Percentiles rank a stretch among this genome's conserved stretches.
These are phyloP conservation scores for Funneliformis caledonium DNA, from an alignment of 371 early-diverging fungal genomes.

Conservation along the genomic window DNA sequence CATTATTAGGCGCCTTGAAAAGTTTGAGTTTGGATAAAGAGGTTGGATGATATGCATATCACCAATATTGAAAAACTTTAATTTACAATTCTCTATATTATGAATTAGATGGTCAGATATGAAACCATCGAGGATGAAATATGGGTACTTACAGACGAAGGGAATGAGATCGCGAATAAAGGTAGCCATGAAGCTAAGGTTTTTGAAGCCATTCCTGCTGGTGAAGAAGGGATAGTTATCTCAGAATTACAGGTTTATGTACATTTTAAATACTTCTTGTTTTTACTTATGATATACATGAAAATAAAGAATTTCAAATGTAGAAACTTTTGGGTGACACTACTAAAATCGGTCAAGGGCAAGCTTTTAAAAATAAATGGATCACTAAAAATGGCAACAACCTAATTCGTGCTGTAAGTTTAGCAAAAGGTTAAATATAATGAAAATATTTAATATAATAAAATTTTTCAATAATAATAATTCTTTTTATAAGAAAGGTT, in stretches of 20 bases:
- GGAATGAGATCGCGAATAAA: conserved; percentile 77
- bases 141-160: conserved; percentile 88
- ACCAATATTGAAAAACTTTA: neutral
- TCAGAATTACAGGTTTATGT: conserved; percentile 73
- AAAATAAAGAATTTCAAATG: neutral
- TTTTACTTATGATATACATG: neutral
- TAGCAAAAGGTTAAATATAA: too few species aligned
- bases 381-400: conserved; percentile 81
- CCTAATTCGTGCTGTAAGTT: conserved; percentile 56
- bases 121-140: conserved; percentile 78
- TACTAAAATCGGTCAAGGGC: conserved; percentile 93
- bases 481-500: conserved; percentile 48
- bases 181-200: conserved; percentile 96
- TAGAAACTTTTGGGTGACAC: conserved; percentile 73
- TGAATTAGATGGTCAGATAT: conserved; percentile 81
- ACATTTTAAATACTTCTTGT: neutral
- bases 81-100: conserved; percentile 10
- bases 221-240: conserved; percentile 80
- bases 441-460: too few species aligned
- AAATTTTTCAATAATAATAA: too few species aligned
- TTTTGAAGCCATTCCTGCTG: conserved; percentile 86
- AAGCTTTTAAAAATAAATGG: conserved; percentile 97
- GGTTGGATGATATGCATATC: conserved; percentile 52
- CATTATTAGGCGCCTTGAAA: conserved; percentile 84
- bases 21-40: conserved; percentile 75